Evolutionary conservation across 2,329 filamentous ascomycete species (phyloP).

Genomic region (Zymoseptoria pseudotritici): DNA sequence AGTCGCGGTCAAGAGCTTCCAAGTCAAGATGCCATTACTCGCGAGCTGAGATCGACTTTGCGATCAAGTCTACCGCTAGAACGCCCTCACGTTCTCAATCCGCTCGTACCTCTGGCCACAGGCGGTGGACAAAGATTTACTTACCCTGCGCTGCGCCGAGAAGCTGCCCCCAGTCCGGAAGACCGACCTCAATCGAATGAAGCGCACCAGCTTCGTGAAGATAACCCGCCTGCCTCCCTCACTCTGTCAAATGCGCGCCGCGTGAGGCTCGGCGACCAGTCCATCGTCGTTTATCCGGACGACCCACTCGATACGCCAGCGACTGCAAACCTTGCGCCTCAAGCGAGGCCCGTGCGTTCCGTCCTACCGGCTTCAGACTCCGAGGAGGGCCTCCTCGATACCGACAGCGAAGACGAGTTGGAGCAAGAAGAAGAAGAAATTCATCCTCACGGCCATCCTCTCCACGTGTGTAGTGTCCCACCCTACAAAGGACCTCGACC

Average conservation of each 20-base stretch:
- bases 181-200: background rate
- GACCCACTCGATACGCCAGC: no score
- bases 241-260: no score
- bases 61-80: background rate
- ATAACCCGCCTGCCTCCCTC: no score
- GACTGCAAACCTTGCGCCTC: background rate
- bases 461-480: background rate
- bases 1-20: background rate
- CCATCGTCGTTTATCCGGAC: no score
- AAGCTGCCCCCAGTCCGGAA: background rate
- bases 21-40: background rate
- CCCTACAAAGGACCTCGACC: background rate
- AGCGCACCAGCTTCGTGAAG: no score
- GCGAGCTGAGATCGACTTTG: background rate
- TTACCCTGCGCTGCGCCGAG: background rate
- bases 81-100: background rate
- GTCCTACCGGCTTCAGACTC: no score
- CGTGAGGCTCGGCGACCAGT: no score
- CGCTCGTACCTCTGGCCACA: background rate
- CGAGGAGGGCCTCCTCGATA: no score
- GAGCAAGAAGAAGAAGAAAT: no score
- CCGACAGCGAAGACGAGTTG: no score
- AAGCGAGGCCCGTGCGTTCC: no score
- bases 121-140: background rate
- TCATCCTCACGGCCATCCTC: background rate